Evolutionary conservation across 2,329 filamentous ascomycete genomes (phyloP).

Genomic region (Penicillium sp.): DNA sequence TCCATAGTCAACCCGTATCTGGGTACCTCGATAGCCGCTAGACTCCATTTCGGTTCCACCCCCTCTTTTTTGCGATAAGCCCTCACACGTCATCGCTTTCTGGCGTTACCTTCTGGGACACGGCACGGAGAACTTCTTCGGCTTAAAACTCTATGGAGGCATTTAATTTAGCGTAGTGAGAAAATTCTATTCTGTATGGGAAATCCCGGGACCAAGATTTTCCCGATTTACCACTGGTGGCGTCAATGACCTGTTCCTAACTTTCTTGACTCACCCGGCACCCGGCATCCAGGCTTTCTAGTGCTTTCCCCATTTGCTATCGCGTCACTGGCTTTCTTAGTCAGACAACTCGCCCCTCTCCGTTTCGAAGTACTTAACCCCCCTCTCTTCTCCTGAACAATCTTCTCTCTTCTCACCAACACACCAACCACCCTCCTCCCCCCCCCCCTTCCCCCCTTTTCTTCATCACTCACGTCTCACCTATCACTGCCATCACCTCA

Average conservation of each 20-base stretch:
- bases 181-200: neutral
- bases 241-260: slow-evolving; percentile 19
- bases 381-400: slow-evolving; percentile 19
- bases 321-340: slow-evolving; percentile 10
- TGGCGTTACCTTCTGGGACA: neutral
- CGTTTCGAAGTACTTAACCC: slow-evolving; percentile 22
- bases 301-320: slow-evolving; percentile 22
- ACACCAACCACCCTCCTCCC: slow-evolving; percentile 9
- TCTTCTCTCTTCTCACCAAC: neutral
- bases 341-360: slow-evolving; percentile 22
- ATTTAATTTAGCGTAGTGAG: neutral
- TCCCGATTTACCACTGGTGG: slow-evolving; percentile 13
- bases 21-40: slow-evolving; percentile 12
- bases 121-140: neutral
- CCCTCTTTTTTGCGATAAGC: slow-evolving; percentile 30
- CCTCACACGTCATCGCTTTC: slow-evolving; percentile 23
- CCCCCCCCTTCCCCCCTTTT: no score
- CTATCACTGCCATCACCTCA: slow-evolving; percentile 4
- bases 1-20: neutral
- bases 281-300: slow-evolving; percentile 18
- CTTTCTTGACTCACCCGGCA: slow-evolving; percentile 29
- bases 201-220: slow-evolving; percentile 1
- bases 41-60: slow-evolving; percentile 18
- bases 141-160: neutral
- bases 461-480: slow-evolving; percentile 10